These are phyloP conservation scores for Lophiostoma macrostomum DNA, from an alignment of 495 filamentous ascomycete species.

Conservation along the genomic window DNA sequence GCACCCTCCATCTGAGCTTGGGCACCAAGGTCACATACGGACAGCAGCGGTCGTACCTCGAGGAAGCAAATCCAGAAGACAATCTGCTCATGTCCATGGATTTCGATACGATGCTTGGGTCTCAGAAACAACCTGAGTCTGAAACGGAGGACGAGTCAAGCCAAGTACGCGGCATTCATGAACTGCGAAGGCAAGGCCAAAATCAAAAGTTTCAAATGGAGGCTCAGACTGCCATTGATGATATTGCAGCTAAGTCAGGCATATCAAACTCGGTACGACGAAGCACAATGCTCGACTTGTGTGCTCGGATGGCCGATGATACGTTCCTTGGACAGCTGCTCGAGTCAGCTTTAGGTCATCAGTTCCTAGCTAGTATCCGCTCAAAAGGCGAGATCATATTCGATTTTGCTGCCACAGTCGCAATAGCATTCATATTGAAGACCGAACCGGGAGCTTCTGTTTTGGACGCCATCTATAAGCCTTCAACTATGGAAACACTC, in stretches of 20 bases:
- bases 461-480: constrained; percentile 49
- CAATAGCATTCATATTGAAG: constrained; percentile 55
- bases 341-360: constrained; percentile 67
- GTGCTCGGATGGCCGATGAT: constrained; percentile 58
- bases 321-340: constrained; percentile 71
- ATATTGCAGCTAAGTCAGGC: constrained; percentile 61
- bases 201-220: constrained; percentile 79
- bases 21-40: constrained; percentile 56
- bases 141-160: constrained; percentile 53
- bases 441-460: constrained; percentile 49
- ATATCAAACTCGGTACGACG: constrained; percentile 50
- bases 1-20: not conserved
- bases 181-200: constrained; percentile 79
- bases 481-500: constrained; percentile 52
- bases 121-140: constrained; percentile 14
- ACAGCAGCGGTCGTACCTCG: constrained; percentile 58
- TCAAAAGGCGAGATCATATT: constrained; percentile 44
- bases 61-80: constrained; percentile 44
- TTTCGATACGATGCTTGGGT: constrained; percentile 16
- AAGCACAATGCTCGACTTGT: constrained; percentile 57
- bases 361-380: constrained; percentile 55
- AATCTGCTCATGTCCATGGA: constrained; percentile 28
- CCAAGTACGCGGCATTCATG: constrained; percentile 74
- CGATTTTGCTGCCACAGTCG: constrained; percentile 55
- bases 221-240: constrained; percentile 77